These are phyloP conservation scores for Cicer judaicum DNA, from an alignment of 306 rosid genomes.

Conservation along the genomic window DNA sequence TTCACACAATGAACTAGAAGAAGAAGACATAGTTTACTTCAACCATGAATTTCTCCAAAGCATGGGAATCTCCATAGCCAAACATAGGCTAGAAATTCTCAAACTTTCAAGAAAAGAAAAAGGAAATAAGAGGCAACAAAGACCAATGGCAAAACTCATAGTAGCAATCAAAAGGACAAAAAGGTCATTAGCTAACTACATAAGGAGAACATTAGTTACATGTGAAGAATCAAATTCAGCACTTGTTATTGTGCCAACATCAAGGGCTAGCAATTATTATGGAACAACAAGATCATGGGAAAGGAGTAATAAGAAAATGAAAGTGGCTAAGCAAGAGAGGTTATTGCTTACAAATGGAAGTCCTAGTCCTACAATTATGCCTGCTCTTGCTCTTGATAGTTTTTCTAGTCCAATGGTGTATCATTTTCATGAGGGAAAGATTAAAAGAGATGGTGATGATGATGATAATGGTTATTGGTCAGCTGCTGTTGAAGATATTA, in stretches of 20 bases:
- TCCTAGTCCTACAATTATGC: conserved; percentile 57
- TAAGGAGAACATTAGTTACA: conserved; percentile 43
- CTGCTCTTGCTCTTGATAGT: conserved; percentile 52
- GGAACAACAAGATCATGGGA: conserved; percentile 61
- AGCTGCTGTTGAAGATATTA: conserved; percentile 73
- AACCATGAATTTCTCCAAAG: conserved; percentile 96
- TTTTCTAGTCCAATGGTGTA: conserved; percentile 66
- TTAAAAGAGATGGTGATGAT: conserved; percentile 29
- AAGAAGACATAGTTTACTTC: conserved; percentile 79
- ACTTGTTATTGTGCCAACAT: conserved; percentile 70
- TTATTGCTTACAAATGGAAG: conserved; percentile 77
- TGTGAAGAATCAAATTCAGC: conserved; percentile 61
- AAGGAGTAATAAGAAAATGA: conserved; percentile 67
- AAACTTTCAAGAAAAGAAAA: conserved; percentile 70
- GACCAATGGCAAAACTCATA: conserved; percentile 56
- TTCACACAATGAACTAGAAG: conserved; percentile 88
- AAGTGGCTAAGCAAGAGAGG: conserved; percentile 55
- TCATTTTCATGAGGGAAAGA: conserved; percentile 57
- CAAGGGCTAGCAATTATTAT: conserved; percentile 49
- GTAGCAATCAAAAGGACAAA: conserved; percentile 75
- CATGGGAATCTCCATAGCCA: conserved; percentile 97
- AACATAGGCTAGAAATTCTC: conserved; percentile 90
- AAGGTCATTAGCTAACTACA: conserved; percentile 57
- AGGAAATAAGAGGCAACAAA: conserved; percentile 42
- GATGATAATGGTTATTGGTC: conserved; percentile 74